A percentile compares a stretch with the other conserved stretches of the same genome.
Conservation (phyloP, 371 early-diverging fungal genomes). For the Fennellomyces sp. region DNA sequence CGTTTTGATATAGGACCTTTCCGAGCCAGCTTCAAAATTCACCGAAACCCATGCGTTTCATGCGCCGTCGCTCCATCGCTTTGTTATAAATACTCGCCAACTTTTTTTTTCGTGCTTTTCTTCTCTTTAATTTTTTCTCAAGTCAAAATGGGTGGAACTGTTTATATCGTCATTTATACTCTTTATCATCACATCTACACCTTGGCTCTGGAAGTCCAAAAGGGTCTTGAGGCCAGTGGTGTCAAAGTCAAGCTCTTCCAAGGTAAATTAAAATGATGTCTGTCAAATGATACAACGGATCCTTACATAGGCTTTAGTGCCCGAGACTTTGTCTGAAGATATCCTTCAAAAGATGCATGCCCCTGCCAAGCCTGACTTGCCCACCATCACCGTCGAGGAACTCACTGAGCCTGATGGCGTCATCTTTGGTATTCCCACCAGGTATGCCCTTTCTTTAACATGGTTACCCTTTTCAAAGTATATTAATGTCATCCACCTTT, state of each 20-base stretch:
- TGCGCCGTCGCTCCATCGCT: too few species aligned
- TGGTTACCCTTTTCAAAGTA: neutral
- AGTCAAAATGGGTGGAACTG: constrained; percentile 30
- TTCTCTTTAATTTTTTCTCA: constrained; percentile 3
- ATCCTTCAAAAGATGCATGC: constrained; percentile 78
- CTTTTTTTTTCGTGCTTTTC: neutral
- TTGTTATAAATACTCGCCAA: neutral
- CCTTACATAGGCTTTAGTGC: too few species aligned
- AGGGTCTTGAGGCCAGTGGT: constrained; percentile 61
- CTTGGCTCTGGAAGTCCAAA: constrained; percentile 68
- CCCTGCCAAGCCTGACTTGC: constrained; percentile 60
- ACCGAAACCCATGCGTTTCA: neutral
- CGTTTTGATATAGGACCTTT: too few species aligned
- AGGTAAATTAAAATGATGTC: constrained; percentile 24
- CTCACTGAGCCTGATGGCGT: constrained; percentile 77
- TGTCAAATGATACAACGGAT: too few species aligned
- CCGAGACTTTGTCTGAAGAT: constrained; percentile 70
- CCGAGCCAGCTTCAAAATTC: neutral
- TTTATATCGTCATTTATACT: constrained; percentile 72
- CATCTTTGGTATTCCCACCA: constrained; percentile 79
- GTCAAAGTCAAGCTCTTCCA: constrained; percentile 71
- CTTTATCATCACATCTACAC: constrained; percentile 77
- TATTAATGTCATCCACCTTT: neutral
- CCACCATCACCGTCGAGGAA: constrained; percentile 61
- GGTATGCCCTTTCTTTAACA: constrained; percentile 3